These are phyloP conservation scores for Collybia sordida DNA, from an alignment of 768 basidiomycete species.

Conservation along the genomic window DNA sequence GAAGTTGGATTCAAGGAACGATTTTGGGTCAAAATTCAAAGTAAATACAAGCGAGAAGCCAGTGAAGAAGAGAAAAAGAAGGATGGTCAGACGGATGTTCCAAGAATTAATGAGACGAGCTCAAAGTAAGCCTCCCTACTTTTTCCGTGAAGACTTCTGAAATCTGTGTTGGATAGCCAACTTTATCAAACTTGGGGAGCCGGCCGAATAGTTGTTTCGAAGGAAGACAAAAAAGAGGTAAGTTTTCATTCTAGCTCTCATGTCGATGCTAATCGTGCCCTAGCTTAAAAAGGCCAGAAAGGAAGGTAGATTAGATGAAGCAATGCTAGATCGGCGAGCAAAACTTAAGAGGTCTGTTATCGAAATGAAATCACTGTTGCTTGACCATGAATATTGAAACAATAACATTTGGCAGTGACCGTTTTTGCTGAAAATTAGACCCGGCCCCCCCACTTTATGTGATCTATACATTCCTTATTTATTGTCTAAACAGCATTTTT, in stretches of 20 bases:
- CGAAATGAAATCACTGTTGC: neutral
- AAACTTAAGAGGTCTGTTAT: constrained; percentile 75
- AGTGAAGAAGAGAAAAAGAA: constrained; percentile 75
- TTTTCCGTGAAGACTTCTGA: neutral
- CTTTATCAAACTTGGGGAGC: constrained; percentile 86
- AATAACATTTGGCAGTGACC: constrained; percentile 33
- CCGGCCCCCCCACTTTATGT: constrained; percentile 2
- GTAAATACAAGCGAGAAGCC: constrained; percentile 85
- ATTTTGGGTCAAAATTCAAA: constrained; percentile 89
- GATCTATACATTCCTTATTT: constrained; percentile 1
- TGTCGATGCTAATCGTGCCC: constrained; percentile 1
- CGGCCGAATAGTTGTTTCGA: constrained; percentile 68
- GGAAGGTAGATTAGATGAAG: constrained; percentile 80
- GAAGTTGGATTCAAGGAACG: constrained; percentile 83
- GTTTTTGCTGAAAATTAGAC: constrained; percentile 43
- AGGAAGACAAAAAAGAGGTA: constrained; percentile 73
- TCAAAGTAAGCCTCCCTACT: constrained; percentile 57
- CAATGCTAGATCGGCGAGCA: constrained; percentile 73
- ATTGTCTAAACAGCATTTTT: neutral
- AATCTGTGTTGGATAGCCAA: constrained; percentile 41
- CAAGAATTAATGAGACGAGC: constrained; percentile 66
- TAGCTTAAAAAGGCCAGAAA: constrained; percentile 79
- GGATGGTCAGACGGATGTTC: constrained; percentile 50
- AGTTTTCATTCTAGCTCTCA: constrained; percentile 14
- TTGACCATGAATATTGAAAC: neutral